Evolutionary conservation across 2,329 filamentous ascomycete genomes (phyloP).

Genomic region (Paecilomyces sp.): DNA sequence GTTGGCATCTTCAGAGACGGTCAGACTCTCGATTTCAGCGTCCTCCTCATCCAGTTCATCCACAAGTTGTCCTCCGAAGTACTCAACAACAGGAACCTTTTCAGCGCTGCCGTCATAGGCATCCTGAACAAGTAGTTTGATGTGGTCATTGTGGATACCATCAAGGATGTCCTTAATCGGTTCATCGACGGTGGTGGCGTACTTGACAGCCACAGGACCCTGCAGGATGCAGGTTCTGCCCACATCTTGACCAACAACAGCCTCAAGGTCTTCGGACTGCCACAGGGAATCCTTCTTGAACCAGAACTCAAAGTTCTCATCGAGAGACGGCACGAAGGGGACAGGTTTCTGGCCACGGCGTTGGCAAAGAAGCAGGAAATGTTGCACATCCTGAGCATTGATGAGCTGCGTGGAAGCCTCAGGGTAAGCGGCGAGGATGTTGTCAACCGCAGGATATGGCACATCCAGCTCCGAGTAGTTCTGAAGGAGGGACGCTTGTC

Average conservation of each 20-base stretch:
- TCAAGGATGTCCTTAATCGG: slow-evolving; percentile 93
- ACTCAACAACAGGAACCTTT: slow-evolving; percentile 79
- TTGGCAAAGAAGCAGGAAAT: slow-evolving; percentile 90
- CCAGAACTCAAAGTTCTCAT: slow-evolving; percentile 97
- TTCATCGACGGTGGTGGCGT: slow-evolving; percentile 83
- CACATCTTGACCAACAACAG: slow-evolving; percentile 92
- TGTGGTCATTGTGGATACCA: slow-evolving; percentile 81
- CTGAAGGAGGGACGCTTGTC: slow-evolving; percentile 76
- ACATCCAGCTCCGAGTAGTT: slow-evolving; percentile 81
- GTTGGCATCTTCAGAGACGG: slow-evolving; percentile 67
- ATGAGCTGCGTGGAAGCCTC: slow-evolving; percentile 86
- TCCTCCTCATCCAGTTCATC: slow-evolving; percentile 60
- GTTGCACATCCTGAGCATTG: slow-evolving; percentile 95
- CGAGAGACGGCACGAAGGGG: slow-evolving; percentile 89
- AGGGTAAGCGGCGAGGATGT: slow-evolving; percentile 74
- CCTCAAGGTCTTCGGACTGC: slow-evolving; percentile 97
- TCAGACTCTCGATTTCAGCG: slow-evolving; percentile 76
- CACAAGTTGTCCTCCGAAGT: slow-evolving; percentile 81
- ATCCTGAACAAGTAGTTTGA: slow-evolving; percentile 69
- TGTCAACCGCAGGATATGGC: slow-evolving; percentile 70
- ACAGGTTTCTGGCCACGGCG: slow-evolving; percentile 91
- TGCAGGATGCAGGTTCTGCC: slow-evolving; percentile 94
- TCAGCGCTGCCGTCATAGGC: slow-evolving; percentile 68
- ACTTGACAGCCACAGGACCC: slow-evolving; percentile 85
- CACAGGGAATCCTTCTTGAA: slow-evolving; percentile 99